Base-by-base conservation (phyloP, 2,329 filamentous ascomycete genomes). In the Thermoascus crustaceus region DNA sequence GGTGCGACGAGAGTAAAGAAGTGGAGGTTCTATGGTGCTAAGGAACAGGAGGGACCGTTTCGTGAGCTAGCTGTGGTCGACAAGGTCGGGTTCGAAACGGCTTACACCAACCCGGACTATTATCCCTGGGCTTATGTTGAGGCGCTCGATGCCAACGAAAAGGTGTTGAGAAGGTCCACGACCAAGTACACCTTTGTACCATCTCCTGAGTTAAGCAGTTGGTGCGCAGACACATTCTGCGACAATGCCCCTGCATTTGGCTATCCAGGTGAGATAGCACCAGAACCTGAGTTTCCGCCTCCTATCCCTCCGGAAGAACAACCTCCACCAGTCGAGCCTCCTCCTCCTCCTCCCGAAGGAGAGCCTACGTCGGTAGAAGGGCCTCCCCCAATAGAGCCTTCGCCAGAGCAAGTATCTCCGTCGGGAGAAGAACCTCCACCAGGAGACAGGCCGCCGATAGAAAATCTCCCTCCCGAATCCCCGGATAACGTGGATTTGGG, bases 1-100 rank as follows among this genome's bases (percentile, higher is more conserved):
- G 60, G 60, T 6, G 60, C 60, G 5, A 64, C 60, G 5, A 57
- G 56, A 21, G 55, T 64, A 13, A 42, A 49, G 11, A 40, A 38
- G 23, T 64, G 59, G 58, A 46, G 50, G 4, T 57, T 64, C 41
- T 60, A 56, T 43, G 58, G 55, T 19, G 32, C 54, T 5, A 38
- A 38, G 24, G 49, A 60, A 37, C 45, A 42, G 22, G 53, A 55
- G 0, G 54, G 53, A 2, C 53, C 56, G 4, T 65, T 49, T 37
- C 48, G 32, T 3, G 35, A 54, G 22, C 39, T 64, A 9, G 43
- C 46, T 8, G 42, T 53, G 25, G 44, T 54, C 1, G 27, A 37
- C 21, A 66, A 60, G 42, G 46, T 39, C 5, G 61, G 61, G 0
- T 66, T 66, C 30, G 62, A 66, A 40, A 65, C 62, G 1, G 45